A percentile compares a stretch with the other conserved stretches of the same genome.
Conservation (phyloP, 2,329 filamentous ascomycete species). For the Cryphonectria carpinicola region DNA sequence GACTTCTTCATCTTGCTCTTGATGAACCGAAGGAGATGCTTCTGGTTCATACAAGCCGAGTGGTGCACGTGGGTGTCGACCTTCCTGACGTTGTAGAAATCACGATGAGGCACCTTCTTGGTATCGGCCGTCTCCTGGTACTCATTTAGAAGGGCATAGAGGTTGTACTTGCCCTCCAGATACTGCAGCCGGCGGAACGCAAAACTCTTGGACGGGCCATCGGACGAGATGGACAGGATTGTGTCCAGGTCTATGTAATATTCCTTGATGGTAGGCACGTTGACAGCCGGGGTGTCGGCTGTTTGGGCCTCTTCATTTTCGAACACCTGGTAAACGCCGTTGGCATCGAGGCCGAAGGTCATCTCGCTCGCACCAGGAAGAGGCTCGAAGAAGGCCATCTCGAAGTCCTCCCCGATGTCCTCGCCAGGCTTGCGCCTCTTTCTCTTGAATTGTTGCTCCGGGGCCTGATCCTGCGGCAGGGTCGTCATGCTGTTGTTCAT, state of each 20-base stretch:
- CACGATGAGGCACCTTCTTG: constrained; percentile 94
- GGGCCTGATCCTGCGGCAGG: constrained; percentile 42
- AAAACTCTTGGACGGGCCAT: constrained; percentile 96
- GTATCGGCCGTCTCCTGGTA: constrained; percentile 98
- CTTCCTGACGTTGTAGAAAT: constrained; percentile 99
- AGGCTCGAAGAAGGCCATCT: constrained; percentile 76
- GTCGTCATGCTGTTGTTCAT: constrained; percentile 50
- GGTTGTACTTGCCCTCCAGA: constrained; percentile 94
- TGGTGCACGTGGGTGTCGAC: constrained; percentile 99
- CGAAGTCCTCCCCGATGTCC: constrained; percentile 91
- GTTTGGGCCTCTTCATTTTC: constrained; percentile 67
- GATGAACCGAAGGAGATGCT: constrained; percentile 96
- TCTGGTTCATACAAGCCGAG: constrained; percentile 99
- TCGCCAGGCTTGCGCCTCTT: constrained; percentile 82
- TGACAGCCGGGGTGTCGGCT: constrained; percentile 70
- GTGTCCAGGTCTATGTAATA: constrained; percentile 95
- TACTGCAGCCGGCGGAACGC: constrained; percentile 94
- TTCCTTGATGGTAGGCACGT: constrained; percentile 89
- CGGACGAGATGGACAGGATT: constrained; percentile 86
- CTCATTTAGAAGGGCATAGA: constrained; percentile 91
- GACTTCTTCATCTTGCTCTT: constrained; percentile 99
- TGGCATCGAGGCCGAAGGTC: constrained; percentile 78
- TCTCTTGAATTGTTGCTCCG: constrained; percentile 45
- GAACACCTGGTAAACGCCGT: constrained; percentile 91
- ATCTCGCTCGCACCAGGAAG: constrained; percentile 72